Percentiles rank a stretch among this genome's conserved stretches.
Evolutionary conservation across 1,139 yeast genomes (phyloP).

Genomic region (Lodderomyces margitis): DNA sequence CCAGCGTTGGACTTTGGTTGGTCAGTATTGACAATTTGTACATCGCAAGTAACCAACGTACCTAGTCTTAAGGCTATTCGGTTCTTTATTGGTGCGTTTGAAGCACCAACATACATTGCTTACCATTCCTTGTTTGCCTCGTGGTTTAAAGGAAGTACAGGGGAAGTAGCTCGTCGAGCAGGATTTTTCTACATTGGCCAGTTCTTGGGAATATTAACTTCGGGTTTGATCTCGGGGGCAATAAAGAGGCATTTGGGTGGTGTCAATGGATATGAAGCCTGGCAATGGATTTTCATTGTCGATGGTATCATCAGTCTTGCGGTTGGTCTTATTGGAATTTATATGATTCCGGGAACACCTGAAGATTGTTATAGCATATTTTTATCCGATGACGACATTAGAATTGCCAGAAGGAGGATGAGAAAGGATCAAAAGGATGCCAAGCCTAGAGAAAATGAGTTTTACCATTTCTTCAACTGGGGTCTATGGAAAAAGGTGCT

Average conservation of each 20-base stretch:
- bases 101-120: slow-evolving; percentile 59
- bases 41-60: slow-evolving; percentile 46
- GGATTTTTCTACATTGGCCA: slow-evolving; percentile 62
- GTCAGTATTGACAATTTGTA: slow-evolving; percentile 62
- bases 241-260: slow-evolving; percentile 49
- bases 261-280: slow-evolving; percentile 48
- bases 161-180: slow-evolving; percentile 59
- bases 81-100: slow-evolving; percentile 61
- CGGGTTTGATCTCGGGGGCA: slow-evolving; percentile 64
- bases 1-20: slow-evolving; percentile 62
- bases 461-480: slow-evolving; percentile 29
- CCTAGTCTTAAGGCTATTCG: slow-evolving; percentile 54
- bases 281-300: slow-evolving; percentile 74
- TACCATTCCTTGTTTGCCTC: slow-evolving; percentile 61
- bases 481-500: slow-evolving; percentile 50
- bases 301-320: slow-evolving; percentile 61
- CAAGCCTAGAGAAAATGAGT: slow-evolving; percentile 27
- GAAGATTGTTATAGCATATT: slow-evolving; percentile 53
- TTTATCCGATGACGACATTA: slow-evolving; percentile 61
- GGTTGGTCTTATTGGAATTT: slow-evolving; percentile 62
- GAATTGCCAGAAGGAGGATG: slow-evolving; percentile 58
- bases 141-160: slow-evolving; percentile 50
- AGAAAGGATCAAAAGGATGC: slow-evolving; percentile 38
- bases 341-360: slow-evolving; percentile 70
- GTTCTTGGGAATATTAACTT: slow-evolving; percentile 57